Conservation (phyloP, 805 yeast species). For the Schwanniomyces yamadae region DNA sequence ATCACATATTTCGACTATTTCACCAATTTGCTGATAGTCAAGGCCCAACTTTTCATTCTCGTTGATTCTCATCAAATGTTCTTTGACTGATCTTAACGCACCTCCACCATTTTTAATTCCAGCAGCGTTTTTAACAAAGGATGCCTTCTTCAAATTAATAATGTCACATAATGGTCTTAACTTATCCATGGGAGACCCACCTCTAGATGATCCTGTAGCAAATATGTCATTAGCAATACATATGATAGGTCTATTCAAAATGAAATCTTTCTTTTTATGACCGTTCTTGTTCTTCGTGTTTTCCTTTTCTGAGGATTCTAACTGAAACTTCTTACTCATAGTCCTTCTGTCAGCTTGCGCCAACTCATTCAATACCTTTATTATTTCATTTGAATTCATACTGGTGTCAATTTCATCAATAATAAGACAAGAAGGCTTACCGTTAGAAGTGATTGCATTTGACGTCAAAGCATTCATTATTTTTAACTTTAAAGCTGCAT, state of each 20-base stretch:
- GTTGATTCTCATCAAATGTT: constrained; percentile 48
- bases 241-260: constrained; percentile 76
- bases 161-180: constrained; percentile 74
- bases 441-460: constrained; percentile 59
- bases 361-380: constrained; percentile 56
- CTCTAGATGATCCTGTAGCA: constrained; percentile 35
- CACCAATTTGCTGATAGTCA: constrained; percentile 53
- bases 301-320: constrained; percentile 20
- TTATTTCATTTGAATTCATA: constrained; percentile 36
- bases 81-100: constrained; percentile 37
- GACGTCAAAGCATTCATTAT: constrained; percentile 56
- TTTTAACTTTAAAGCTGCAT: constrained; percentile 33
- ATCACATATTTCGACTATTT: constrained; percentile 67
- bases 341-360: constrained; percentile 58
- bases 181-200: constrained; percentile 61
- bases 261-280: constrained; percentile 34
- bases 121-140: constrained; percentile 44
- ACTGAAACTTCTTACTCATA: constrained; percentile 16
- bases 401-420: constrained; percentile 81
- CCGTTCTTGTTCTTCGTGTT: constrained; percentile 18
- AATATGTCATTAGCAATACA: constrained; percentile 90
- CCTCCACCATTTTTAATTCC: constrained; percentile 38
- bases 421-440: constrained; percentile 76
- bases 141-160: constrained; percentile 61
- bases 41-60: constrained; percentile 51